Evolutionary conservation across 208 protist species (phyloP).

Genomic region (Entamoeba histolytica): DNA sequence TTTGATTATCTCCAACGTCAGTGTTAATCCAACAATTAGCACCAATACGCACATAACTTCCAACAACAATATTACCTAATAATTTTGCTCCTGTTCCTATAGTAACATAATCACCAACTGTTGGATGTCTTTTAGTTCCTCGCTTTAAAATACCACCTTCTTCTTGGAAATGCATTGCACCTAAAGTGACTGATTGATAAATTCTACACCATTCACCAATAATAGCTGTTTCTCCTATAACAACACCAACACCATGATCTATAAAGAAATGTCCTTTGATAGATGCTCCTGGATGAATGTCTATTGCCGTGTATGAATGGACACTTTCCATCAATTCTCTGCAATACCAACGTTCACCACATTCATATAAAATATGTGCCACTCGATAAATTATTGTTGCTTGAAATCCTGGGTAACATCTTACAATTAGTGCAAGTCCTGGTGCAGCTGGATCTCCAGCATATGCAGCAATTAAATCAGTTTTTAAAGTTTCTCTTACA

Average conservation of each 20-base stretch:
- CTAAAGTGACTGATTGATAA: slow-evolving; percentile 34
- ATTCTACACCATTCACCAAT: slow-evolving; percentile 28
- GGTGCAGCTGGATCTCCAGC: slow-evolving; percentile 2
- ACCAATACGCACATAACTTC: slow-evolving; percentile 2
- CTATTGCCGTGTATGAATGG: slow-evolving; percentile 8
- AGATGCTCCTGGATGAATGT: slow-evolving; percentile 33
- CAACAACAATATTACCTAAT: slow-evolving; percentile 22
- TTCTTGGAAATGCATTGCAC: not conserved
- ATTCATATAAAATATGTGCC: not conserved
- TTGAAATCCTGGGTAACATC: not conserved
- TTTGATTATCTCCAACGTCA: not conserved
- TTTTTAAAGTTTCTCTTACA: not conserved
- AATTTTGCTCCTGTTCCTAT: slow-evolving; percentile 27
- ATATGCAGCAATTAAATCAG: not conserved
- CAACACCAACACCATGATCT: slow-evolving; percentile 35
- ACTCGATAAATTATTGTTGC: not conserved
- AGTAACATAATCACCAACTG: slow-evolving; percentile 18
- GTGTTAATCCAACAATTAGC: not conserved
- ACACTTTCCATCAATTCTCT: not conserved
- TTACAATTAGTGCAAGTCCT: not conserved
- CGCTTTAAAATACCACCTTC: slow-evolving; percentile 18
- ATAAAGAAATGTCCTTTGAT: slow-evolving; percentile 26
- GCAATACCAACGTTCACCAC: not conserved
- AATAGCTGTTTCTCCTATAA: slow-evolving; percentile 39
- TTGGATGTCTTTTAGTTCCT: slow-evolving; percentile 21